Evolutionary conservation across 1,284 basidiomycete genomes (phyloP).

Genomic region (Pterula multifida): DNA sequence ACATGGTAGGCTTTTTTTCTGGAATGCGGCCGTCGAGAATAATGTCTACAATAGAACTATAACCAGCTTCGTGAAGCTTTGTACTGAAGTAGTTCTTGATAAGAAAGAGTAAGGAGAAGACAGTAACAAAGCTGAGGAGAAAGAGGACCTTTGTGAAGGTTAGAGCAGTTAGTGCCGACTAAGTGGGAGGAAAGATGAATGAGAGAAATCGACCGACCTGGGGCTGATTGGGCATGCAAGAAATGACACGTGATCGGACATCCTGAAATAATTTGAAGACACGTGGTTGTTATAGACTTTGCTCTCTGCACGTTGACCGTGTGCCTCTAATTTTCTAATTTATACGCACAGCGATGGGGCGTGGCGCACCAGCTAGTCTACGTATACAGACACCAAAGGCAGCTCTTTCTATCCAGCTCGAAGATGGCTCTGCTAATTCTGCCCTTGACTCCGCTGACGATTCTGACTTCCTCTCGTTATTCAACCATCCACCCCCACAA

Average conservation of each 20-base stretch:
- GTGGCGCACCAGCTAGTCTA: constrained; percentile 42
- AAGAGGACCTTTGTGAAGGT: not conserved
- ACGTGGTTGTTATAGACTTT: not conserved
- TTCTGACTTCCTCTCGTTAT: constrained; percentile 33
- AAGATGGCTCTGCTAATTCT: constrained; percentile 36
- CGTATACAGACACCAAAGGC: constrained; percentile 39
- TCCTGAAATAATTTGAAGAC: not conserved
- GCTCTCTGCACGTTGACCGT: constrained; percentile 8
- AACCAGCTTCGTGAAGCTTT: not conserved
- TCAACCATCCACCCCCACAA: constrained; percentile 24
- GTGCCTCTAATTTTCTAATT: constrained; percentile 13
- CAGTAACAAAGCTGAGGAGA: not conserved
- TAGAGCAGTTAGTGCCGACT: not conserved
- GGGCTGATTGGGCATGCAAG: not conserved
- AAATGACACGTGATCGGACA: not conserved
- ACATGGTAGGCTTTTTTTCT: not conserved
- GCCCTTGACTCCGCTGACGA: constrained; percentile 15
- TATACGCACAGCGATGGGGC: constrained; percentile 6
- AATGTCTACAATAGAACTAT: not conserved
- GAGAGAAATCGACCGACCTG: not conserved
- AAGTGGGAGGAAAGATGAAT: not conserved
- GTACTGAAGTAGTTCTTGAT: not conserved
- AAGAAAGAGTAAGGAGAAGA: not conserved
- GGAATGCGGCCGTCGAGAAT: not conserved
- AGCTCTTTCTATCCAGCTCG: constrained; percentile 35